phyloP scores from a whole-genome alignment of 805 yeast genomes.

The Candida mattraensis region DNA sequence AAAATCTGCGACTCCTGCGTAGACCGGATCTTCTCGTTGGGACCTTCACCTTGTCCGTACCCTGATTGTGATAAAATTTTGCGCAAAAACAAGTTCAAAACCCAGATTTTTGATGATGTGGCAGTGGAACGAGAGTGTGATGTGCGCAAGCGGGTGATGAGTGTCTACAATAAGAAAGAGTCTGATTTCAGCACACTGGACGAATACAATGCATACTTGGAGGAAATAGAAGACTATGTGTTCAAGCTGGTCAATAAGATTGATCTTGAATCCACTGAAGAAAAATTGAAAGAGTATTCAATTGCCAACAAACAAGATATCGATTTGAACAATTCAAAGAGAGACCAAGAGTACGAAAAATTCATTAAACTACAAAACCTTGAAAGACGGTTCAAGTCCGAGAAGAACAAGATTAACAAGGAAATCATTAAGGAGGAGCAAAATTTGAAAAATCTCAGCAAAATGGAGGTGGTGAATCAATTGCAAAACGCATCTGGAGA shows the following conservation, averaged over 20 bases:
- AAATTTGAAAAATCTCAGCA: conserved; percentile 41
- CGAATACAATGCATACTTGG: conserved; percentile 76
- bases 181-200: conserved; percentile 64
- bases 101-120: conserved; percentile 90
- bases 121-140: conserved; percentile 91
- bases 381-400: conserved; percentile 69
- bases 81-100: conserved; percentile 85
- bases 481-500: conserved; percentile 38
- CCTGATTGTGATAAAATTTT: conserved; percentile 84
- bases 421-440: conserved; percentile 56
- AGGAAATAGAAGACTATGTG: conserved; percentile 76
- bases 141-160: conserved; percentile 72
- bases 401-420: conserved; percentile 63
- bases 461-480: conserved; percentile 54
- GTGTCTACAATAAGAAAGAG: conserved; percentile 76
- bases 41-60: conserved; percentile 97
- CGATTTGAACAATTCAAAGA: conserved; percentile 70
- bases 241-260: conserved; percentile 72
- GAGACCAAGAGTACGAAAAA: conserved; percentile 67
- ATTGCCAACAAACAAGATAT: conserved; percentile 73
- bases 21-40: conserved; percentile 88
- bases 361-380: conserved; percentile 63
- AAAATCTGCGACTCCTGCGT: conserved; percentile 97
- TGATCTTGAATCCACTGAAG: conserved; percentile 68
- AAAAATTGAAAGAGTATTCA: conserved; percentile 66